These are phyloP conservation scores for Syzygium oleosum DNA, from an alignment of 345 rosid species.

Conservation along the genomic window DNA sequence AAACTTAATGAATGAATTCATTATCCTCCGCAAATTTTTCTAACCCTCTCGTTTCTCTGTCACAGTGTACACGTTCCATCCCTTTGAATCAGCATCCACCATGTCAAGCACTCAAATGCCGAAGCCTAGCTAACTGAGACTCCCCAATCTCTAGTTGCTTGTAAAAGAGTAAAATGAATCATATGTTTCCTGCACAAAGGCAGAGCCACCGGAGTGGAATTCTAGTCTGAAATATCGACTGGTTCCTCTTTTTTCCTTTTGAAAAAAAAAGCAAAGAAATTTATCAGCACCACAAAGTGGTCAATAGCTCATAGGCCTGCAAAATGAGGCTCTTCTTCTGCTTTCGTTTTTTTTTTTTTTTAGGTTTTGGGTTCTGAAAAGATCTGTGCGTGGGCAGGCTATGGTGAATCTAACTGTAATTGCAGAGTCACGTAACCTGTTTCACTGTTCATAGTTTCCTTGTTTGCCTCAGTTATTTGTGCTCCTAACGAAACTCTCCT, in stretches of 20 bases:
- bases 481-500: not conserved
- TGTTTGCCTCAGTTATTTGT: not conserved
- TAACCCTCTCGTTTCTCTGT: too few species aligned
- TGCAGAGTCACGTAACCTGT: not conserved
- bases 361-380: not conserved
- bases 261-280: too few species aligned
- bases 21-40: not conserved
- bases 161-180: not conserved
- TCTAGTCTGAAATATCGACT: not conserved
- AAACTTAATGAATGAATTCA: not conserved
- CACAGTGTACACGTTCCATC: too few species aligned
- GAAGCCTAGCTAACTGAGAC: not conserved
- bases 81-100: not conserved
- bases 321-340: not conserved
- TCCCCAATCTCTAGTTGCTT: not conserved
- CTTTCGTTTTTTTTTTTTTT: not conserved
- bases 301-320: not conserved
- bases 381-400: not conserved
- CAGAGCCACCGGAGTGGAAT: not conserved
- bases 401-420: not conserved
- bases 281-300: too few species aligned
- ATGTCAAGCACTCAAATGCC: not conserved
- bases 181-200: not conserved
- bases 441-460: not conserved
- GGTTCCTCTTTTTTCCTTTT: too few species aligned